These are phyloP conservation scores for Fusarium sp. DNA, from an alignment of 2,329 filamentous ascomycete species.

Conservation along the genomic window DNA sequence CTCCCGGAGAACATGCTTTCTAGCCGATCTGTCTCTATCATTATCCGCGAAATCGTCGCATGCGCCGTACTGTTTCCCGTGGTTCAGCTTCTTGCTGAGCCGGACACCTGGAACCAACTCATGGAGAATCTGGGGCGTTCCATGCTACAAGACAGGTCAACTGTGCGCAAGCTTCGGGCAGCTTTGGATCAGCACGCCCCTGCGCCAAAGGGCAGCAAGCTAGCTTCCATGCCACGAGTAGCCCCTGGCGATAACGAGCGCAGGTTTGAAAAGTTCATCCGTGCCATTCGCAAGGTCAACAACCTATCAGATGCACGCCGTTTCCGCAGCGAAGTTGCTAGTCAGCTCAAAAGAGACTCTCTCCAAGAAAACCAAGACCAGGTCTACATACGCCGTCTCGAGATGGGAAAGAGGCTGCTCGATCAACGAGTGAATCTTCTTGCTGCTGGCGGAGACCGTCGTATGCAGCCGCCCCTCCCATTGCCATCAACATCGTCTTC, in stretches of 20 bases:
- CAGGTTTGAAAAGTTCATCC: slow-evolving; percentile 93
- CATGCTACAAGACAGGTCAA: slow-evolving; percentile 93
- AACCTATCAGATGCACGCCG: slow-evolving; percentile 92
- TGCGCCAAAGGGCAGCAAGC: slow-evolving; percentile 70
- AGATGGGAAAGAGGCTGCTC: slow-evolving; percentile 88
- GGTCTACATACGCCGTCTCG: slow-evolving; percentile 85
- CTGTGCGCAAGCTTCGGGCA: slow-evolving; percentile 88
- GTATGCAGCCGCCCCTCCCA: slow-evolving; percentile 42
- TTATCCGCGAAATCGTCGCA: slow-evolving; percentile 89
- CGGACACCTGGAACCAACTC: slow-evolving; percentile 96
- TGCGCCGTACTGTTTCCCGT: slow-evolving; percentile 90
- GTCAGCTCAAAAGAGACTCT: slow-evolving; percentile 87
- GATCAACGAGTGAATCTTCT: slow-evolving; percentile 90
- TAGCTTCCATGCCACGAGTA: slow-evolving; percentile 81
- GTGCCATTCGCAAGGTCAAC: slow-evolving; percentile 85
- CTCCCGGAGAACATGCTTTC: slow-evolving; percentile 78
- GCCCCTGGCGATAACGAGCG: slow-evolving; percentile 84
- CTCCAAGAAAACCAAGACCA: slow-evolving; percentile 81
- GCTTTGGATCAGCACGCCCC: slow-evolving; percentile 94
- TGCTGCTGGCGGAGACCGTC: slow-evolving; percentile 70
- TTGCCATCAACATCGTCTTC: slow-evolving; percentile 41
- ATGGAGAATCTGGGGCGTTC: slow-evolving; percentile 89
- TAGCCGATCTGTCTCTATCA: slow-evolving; percentile 80
- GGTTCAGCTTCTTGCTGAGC: slow-evolving; percentile 82
- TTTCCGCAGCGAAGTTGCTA: slow-evolving; percentile 90